Base-by-base conservation (phyloP, 2,329 filamentous ascomycete species). In the Neophaeococcomyces mojaviensis region DNA sequence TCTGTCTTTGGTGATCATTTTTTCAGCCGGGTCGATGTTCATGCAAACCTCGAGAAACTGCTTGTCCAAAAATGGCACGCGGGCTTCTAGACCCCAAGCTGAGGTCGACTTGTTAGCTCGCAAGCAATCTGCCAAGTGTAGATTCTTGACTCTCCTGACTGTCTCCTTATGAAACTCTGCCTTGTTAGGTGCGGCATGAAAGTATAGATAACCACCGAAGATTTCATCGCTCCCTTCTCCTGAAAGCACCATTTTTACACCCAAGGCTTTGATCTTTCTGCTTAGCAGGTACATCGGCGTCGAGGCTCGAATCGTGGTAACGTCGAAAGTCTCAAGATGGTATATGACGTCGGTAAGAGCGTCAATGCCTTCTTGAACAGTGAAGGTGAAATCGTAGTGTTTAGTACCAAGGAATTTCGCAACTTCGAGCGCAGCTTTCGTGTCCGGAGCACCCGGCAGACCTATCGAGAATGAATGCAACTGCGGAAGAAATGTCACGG, bases 401-500 rank as follows among this genome's bases (percentile, higher is more conserved):
- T 92, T 94, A 47, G 92, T 98, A 61, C 92, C 94, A 34, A 98
- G 80, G 76, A 94, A 98, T 66, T 90, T 86, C 61, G 92, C 92
- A 15, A 96, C 92, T 69, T 96, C 86, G 47, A 89, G 73, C 15
- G 92, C 92, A 38, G 92, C 92, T 67, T 85, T 81, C 62, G 88
- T 92, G 67, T 98, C 92, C 40, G 92, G 92, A 28, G 92, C 87
- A 57, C 83, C 86, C 6, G 90, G 89, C 30, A 98, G 81, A 62
- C 92, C 92, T 57, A 98, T 98, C 13, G 92, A 98, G 77, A 98
- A 98, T 13, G 89, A 96, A 79, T 97, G 94, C 67, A 98, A 81
- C 68, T 97, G 86, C 30, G 90, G 88, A 45, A 97, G 81, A 61
- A 92, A 87, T 46, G 89, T 92, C 52, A 95, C 79, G 12, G 89